Percentiles rank a stretch among this genome's conserved stretches.
These are phyloP conservation scores for Buxus sempervirens DNA, from an alignment of 164 flowering plant genomes.

Conservation along the genomic window DNA sequence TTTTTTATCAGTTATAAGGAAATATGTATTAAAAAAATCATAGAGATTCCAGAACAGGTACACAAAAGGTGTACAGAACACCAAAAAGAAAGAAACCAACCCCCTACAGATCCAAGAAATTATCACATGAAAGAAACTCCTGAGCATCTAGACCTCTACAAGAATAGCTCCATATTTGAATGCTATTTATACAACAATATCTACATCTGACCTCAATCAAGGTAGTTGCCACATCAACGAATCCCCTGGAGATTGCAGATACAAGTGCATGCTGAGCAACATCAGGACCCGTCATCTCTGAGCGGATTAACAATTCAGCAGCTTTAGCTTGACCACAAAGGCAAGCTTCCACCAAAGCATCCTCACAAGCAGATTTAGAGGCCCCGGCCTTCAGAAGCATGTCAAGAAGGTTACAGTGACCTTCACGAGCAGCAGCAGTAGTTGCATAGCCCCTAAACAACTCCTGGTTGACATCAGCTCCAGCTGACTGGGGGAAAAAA, in stretches of 20 bases:
- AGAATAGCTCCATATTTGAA: background rate
- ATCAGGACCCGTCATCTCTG: constrained; percentile 37
- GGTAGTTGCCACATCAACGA: constrained; percentile 35
- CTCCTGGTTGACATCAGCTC: constrained; percentile 49
- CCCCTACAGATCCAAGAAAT: too few species aligned
- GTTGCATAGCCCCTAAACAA: constrained; percentile 53
- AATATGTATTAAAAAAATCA: too few species aligned
- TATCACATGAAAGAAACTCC: too few species aligned
- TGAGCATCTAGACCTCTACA: too few species aligned
- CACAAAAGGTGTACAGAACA: too few species aligned
- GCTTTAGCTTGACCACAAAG: constrained; percentile 34
- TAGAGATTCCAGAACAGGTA: too few species aligned
- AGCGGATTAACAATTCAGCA: constrained; percentile 36
- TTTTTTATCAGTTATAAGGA: too few species aligned
- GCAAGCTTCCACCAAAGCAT: constrained; percentile 54
- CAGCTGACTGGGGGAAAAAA: constrained; percentile 29
- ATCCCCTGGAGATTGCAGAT: constrained; percentile 36
- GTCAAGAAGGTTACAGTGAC: constrained; percentile 34
- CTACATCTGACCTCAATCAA: constrained; percentile 32
- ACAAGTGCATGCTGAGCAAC: constrained; percentile 44
- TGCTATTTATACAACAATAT: background rate
- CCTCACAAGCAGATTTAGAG: constrained; percentile 44
- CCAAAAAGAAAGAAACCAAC: too few species aligned
- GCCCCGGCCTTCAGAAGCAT: constrained; percentile 38
- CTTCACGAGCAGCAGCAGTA: constrained; percentile 51